Conservation (phyloP, 495 filamentous ascomycete species). For the Penicillium arizonense region DNA sequence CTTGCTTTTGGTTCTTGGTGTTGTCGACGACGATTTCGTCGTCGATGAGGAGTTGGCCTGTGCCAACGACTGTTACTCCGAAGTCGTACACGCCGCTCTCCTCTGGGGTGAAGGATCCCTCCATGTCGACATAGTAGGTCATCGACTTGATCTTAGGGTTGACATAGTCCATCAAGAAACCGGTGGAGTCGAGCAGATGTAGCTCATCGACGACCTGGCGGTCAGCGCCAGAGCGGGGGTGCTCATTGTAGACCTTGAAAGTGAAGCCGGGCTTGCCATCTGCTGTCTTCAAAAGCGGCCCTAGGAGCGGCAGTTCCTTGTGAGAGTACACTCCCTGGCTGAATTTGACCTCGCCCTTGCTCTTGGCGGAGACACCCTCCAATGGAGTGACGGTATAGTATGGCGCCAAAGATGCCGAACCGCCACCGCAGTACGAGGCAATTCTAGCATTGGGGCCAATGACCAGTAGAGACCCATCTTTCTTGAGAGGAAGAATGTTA, state of each 20-base stretch:
- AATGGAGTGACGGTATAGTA: constrained; percentile 75
- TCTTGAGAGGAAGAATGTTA: constrained; percentile 61
- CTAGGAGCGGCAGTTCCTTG: constrained; percentile 58
- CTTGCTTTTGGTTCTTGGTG: constrained; percentile 57
- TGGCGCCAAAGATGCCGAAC: constrained; percentile 73
- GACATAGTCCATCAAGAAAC: constrained; percentile 62
- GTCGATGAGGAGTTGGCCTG: constrained; percentile 67
- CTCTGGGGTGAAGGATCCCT: constrained; percentile 57
- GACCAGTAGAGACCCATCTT: constrained; percentile 62
- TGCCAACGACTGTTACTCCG: constrained; percentile 73
- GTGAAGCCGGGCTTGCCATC: constrained; percentile 53
- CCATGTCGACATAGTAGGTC: constrained; percentile 61
- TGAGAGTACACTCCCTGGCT: constrained; percentile 57
- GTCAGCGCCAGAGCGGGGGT: constrained; percentile 35
- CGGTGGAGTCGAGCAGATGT: constrained; percentile 50
- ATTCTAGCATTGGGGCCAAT: constrained; percentile 81
- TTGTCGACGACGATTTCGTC: constrained; percentile 71
- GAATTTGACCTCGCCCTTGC: constrained; percentile 44
- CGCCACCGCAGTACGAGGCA: constrained; percentile 76
- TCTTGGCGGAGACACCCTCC: constrained; percentile 60
- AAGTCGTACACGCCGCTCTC: constrained; percentile 69
- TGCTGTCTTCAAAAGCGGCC: constrained; percentile 45
- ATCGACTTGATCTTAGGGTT: constrained; percentile 52
- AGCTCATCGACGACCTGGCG: constrained; percentile 55
- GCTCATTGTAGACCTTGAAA: constrained; percentile 61